phyloP scores from a whole-genome alignment of 208 protist genomes.

The Acanthamoeba lenticulata region DNA sequence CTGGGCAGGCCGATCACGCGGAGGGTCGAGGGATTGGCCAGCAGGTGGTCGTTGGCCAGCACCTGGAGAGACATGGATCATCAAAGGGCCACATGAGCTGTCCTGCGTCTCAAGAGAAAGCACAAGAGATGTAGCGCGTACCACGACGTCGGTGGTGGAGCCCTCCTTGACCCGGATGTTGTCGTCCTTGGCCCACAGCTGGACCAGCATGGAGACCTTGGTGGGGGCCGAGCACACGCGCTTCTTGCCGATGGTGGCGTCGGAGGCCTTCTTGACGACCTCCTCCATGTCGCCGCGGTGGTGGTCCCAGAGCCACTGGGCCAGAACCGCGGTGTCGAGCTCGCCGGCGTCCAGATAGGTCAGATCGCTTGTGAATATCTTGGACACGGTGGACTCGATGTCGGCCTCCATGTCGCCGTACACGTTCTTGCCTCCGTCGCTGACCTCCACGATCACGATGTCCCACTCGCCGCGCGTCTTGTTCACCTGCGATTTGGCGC shows the following conservation, averaged over 20 bases:
- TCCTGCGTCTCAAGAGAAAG: neutral
- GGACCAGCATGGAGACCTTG: neutral
- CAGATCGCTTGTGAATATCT: neutral
- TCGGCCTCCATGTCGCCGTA: constrained; percentile 43
- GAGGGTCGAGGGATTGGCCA: neutral
- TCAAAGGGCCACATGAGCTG: neutral
- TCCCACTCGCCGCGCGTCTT: neutral
- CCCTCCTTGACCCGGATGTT: neutral
- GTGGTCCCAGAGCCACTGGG: constrained; percentile 42
- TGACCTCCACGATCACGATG: constrained; percentile 31
- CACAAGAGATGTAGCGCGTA: neutral
- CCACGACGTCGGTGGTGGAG: neutral
- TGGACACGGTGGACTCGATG: neutral
- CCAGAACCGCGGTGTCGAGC: neutral
- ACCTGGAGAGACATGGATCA: neutral
- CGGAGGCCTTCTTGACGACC: neutral
- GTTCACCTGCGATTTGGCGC: neutral
- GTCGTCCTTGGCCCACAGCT: constrained; percentile 17
- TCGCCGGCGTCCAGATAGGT: neutral
- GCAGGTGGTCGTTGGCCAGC: constrained; percentile 58
- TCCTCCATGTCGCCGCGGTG: neutral
- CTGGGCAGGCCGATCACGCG: neutral
- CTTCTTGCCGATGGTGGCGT: neutral
- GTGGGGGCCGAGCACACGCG: neutral
- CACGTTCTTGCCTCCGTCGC: neutral